Conservation (phyloP, 371 early-diverging fungal species). For the Mortierella sp. region DNA sequence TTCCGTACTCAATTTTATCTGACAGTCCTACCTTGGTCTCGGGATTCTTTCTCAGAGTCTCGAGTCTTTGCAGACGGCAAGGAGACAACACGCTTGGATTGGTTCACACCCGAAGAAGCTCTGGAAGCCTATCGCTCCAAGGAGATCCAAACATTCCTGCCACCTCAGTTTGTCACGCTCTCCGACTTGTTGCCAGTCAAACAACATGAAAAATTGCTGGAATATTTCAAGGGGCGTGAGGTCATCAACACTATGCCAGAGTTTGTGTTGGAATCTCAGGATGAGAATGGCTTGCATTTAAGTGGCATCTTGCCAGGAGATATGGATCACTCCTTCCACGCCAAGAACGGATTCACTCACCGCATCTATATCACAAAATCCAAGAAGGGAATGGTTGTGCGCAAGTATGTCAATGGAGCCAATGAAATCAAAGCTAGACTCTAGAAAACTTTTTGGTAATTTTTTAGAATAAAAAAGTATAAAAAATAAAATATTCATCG, state of each 20-base stretch:
- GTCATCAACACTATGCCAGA: slow-evolving; percentile 66
- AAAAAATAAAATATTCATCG: background rate
- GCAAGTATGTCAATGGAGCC: slow-evolving; percentile 39
- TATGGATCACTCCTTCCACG: slow-evolving; percentile 36
- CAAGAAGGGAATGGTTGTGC: slow-evolving; percentile 50
- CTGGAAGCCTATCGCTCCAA: slow-evolving; percentile 57
- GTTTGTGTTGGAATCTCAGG: slow-evolving; percentile 38
- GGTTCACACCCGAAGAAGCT: slow-evolving; percentile 79
- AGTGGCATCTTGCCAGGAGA: slow-evolving; percentile 51
- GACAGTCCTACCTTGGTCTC: slow-evolving; percentile 62
- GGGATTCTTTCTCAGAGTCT: slow-evolving; percentile 46
- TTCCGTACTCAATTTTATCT: slow-evolving; percentile 85
- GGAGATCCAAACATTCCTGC: slow-evolving; percentile 62
- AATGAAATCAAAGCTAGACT: slow-evolving; percentile 45
- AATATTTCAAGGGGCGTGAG: slow-evolving; percentile 49
- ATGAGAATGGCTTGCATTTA: slow-evolving; percentile 42
- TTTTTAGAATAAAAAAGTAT: background rate
- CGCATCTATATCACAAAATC: slow-evolving; percentile 37
- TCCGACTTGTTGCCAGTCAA: slow-evolving; percentile 54
- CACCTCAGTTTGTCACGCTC: slow-evolving; percentile 79
- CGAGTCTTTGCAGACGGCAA: slow-evolving; percentile 67
- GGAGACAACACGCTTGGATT: slow-evolving; percentile 74
- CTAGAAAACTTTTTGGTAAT: background rate
- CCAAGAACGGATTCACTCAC: slow-evolving; percentile 31
- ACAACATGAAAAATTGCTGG: slow-evolving; percentile 54